Percentiles rank a stretch among this genome's conserved stretches.
phyloP scores from a whole-genome alignment of 257 asterid species.

The Forsythia suspensa region DNA sequence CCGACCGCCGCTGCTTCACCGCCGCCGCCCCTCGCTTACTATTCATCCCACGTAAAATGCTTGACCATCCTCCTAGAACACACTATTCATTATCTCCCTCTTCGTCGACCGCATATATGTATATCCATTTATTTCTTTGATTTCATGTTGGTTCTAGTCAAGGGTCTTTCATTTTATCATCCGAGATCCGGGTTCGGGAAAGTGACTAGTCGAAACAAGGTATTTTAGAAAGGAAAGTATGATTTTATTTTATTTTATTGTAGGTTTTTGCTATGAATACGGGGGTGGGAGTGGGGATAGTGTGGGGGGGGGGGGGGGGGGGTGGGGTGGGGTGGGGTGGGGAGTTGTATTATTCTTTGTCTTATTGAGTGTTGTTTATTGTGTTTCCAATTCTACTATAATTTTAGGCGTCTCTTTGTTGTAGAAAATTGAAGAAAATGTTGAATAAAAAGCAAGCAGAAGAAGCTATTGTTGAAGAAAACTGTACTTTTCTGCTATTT shows the following conservation, averaged over 20 bases:
- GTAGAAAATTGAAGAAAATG: conserved; percentile 37
- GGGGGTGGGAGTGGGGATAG: too few species aligned
- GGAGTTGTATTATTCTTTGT: conserved; percentile 16
- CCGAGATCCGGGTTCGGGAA: conserved; percentile 16
- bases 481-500: too few species aligned
- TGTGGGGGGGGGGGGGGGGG: too few species aligned
- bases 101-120: too few species aligned
- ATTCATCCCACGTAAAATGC: too few species aligned
- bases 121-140: background rate
- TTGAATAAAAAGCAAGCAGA: conserved; percentile 65
- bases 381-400: conserved; percentile 20
- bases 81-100: too few species aligned
- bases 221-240: background rate
- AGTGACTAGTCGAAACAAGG: conserved; percentile 5
- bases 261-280: conserved; percentile 37
- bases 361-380: conserved; percentile 25
- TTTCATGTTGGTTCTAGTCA: background rate
- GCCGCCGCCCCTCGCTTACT: too few species aligned
- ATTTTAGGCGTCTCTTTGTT: background rate
- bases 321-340: background rate
- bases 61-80: too few species aligned
- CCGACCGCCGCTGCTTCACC: too few species aligned
- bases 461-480: conserved; percentile 80
- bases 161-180: background rate
- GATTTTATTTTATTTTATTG: too few species aligned